phyloP scores from a whole-genome alignment of 2,329 filamentous ascomycete species.

The Didymella arachidicola region DNA sequence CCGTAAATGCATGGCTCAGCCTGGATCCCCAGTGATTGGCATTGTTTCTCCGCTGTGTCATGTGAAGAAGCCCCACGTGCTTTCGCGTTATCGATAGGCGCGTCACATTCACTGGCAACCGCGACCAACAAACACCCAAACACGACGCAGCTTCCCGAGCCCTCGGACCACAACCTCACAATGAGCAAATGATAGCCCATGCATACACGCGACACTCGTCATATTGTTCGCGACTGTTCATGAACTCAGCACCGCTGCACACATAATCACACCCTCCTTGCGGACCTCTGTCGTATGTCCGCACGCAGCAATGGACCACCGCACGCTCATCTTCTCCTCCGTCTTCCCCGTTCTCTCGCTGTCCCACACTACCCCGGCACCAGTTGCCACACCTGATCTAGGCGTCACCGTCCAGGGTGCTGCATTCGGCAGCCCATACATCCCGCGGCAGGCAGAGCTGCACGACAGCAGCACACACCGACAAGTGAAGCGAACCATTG shows the following conservation, averaged over 20 bases:
- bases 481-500: slow-evolving; percentile 48
- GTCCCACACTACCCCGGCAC: slow-evolving; percentile 55
- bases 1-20: neutral
- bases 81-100: slow-evolving; percentile 22
- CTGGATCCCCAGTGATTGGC: neutral
- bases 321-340: slow-evolving; percentile 52
- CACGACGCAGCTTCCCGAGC: neutral
- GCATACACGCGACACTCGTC: neutral
- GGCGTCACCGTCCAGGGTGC: slow-evolving; percentile 50
- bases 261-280: slow-evolving; percentile 23
- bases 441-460: slow-evolving; percentile 39
- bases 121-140: slow-evolving; percentile 14
- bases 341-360: slow-evolving; percentile 55
- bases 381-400: slow-evolving; percentile 54
- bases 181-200: neutral
- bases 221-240: neutral
- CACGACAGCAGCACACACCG: slow-evolving; percentile 47
- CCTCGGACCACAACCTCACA: neutral
- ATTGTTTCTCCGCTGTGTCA: neutral
- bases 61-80: slow-evolving; percentile 10
- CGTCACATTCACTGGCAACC: slow-evolving; percentile 16
- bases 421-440: slow-evolving; percentile 52
- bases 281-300: slow-evolving; percentile 20
- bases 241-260: neutral
- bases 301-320: slow-evolving; percentile 43